These are phyloP conservation scores for Pseudogymnoascus pannorum DNA, from an alignment of 2,329 filamentous ascomycete species.

Conservation along the genomic window DNA sequence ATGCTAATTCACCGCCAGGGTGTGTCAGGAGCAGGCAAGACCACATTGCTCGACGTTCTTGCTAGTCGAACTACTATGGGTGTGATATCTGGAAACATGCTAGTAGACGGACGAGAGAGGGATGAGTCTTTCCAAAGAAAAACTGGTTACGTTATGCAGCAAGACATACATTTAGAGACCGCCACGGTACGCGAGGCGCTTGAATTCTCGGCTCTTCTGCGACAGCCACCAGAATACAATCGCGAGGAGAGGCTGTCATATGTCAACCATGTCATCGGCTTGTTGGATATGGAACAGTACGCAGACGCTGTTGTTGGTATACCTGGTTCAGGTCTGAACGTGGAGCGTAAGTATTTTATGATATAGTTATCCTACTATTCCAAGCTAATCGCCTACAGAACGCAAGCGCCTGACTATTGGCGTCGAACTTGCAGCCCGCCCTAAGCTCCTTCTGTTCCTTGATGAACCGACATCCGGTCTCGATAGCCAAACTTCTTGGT, in stretches of 20 bases:
- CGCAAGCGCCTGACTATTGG: slow-evolving; percentile 56
- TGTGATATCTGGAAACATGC: slow-evolving; percentile 77
- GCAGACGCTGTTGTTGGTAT: slow-evolving; percentile 59
- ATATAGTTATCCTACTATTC: not conserved
- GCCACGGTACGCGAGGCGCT: slow-evolving; percentile 83
- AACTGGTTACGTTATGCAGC: slow-evolving; percentile 77
- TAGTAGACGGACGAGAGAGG: slow-evolving; percentile 56
- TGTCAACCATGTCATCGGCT: slow-evolving; percentile 65
- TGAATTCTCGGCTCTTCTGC: slow-evolving; percentile 78
- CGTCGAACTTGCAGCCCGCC: slow-evolving; percentile 49
- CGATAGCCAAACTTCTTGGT: slow-evolving; percentile 56
- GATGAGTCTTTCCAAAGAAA: slow-evolving; percentile 75
- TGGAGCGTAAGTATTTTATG: slow-evolving; percentile 37
- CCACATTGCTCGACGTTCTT: slow-evolving; percentile 75
- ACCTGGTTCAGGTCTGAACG: slow-evolving; percentile 53
- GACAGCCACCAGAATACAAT: slow-evolving; percentile 67
- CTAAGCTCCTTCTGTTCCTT: slow-evolving; percentile 52
- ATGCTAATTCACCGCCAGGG: slow-evolving; percentile 12
- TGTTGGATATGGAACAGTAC: slow-evolving; percentile 61
- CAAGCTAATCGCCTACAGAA: slow-evolving; percentile 25
- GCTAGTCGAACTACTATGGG: slow-evolving; percentile 83
- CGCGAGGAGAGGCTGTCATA: slow-evolving; percentile 72
- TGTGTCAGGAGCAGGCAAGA: slow-evolving; percentile 68
- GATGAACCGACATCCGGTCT: slow-evolving; percentile 57
- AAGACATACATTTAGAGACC: slow-evolving; percentile 79